A percentile compares a stretch with the other conserved stretches of the same genome.
phyloP scores from a whole-genome alignment of 257 asterid species.

The Euphrasia confusa region DNA sequence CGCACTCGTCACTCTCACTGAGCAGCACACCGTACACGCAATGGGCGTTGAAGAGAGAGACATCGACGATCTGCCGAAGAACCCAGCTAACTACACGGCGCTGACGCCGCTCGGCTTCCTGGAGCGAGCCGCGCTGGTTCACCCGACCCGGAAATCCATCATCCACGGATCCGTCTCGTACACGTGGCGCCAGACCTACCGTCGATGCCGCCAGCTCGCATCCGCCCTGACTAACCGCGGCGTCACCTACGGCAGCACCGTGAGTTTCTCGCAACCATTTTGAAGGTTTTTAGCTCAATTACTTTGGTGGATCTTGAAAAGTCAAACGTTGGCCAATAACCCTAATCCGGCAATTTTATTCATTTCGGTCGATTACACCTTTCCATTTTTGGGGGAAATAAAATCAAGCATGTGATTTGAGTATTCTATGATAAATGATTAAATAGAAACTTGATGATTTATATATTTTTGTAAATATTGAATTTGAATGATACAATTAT shows the following conservation, averaged over 20 bases:
- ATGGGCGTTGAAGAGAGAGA: constrained; percentile 52
- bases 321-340: not conserved
- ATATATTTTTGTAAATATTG: too few relatives aligned
- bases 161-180: constrained; percentile 60
- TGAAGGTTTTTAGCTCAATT: not conserved
- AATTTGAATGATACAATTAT: not conserved
- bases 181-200: constrained; percentile 91
- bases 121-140: constrained; percentile 75
- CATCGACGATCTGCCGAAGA: constrained; percentile 87
- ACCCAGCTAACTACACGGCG: constrained; percentile 68
- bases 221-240: constrained; percentile 69
- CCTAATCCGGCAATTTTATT: not conserved
- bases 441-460: too few relatives aligned
- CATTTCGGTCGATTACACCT: not conserved
- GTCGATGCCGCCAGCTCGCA: constrained; percentile 83
- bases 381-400: not conserved
- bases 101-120: constrained; percentile 77
- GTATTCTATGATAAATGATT: too few relatives aligned
- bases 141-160: constrained; percentile 65
- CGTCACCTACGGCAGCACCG: constrained; percentile 78
- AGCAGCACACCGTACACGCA: constrained; percentile 17
- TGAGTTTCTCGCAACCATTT: constrained; percentile 22
- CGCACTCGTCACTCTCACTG: not conserved
- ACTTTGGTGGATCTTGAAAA: not conserved
- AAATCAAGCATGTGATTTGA: not conserved